Evolutionary conservation across 306 rosid genomes (phyloP).

Genomic region (Prosopis cineraria): DNA sequence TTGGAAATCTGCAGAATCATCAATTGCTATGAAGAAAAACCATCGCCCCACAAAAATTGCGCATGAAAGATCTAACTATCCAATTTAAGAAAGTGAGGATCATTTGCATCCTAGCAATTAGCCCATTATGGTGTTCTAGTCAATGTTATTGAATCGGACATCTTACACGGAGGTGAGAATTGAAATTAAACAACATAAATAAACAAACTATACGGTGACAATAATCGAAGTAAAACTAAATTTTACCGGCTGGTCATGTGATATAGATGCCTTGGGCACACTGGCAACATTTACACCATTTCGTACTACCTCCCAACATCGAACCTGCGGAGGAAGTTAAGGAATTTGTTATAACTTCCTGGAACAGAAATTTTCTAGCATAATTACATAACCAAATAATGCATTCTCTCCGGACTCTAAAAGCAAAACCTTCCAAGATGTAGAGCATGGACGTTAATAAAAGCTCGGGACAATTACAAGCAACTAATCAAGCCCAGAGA

Average conservation of each 20-base stretch:
- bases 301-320: constrained; percentile 86
- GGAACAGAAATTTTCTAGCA: background rate
- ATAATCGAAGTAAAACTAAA: background rate
- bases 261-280: constrained; percentile 81
- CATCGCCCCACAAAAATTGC: background rate
- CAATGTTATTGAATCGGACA: background rate
- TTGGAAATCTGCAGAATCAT: background rate
- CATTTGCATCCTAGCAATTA: constrained; percentile 1
- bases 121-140: background rate
- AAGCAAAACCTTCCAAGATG: background rate
- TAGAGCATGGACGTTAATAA: background rate
- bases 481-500: background rate
- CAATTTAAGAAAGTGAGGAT: background rate
- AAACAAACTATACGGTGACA: background rate
- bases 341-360: background rate
- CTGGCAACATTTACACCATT: constrained; percentile 64
- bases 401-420: background rate
- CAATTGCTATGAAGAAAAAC: background rate
- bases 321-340: constrained; percentile 51
- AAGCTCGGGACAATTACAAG: background rate
- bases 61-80: background rate
- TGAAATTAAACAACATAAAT: background rate
- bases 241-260: constrained; percentile 87
- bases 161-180: background rate
- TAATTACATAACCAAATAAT: background rate